Evolutionary conservation across 2,329 filamentous ascomycete genomes (phyloP), one percentile per base, ranked within the genome.

Genomic region (Fusarium stilboides): DNA sequence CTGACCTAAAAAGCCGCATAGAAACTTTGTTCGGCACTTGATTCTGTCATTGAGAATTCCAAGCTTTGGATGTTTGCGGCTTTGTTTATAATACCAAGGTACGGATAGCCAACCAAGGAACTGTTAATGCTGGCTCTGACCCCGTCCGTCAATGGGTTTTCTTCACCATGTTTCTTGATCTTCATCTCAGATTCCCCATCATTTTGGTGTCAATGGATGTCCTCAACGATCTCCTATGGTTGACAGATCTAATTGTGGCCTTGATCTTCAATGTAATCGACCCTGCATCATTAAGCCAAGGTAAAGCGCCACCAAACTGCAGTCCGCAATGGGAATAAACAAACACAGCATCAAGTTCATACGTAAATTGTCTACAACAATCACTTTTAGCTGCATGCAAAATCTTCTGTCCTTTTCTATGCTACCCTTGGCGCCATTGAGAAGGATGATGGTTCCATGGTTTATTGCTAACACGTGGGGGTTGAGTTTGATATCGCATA

Each of bases 1-100:
- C 47, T 60, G 28, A 31, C 28, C 28, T 31, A 44, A 44, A 61
- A 65, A 60, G 59, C 61, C 47, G 54, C 62, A 61, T 65, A 49
- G 54, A 65, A 65, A 55, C 62, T 65, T 51, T 60, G 53, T 60
- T 65, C 62, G 62, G 62, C 60, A 65, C 53, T 65, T 65, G 60
- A 31, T 59, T 33, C 60, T 65, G 58, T 59, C 45, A 52, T 57
- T 46, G 28, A 36, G 45, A 60, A 20, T 40, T 19, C 20, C 19
- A 13, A 40, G 39, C 39, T 10, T 20, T 40, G 39, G 20, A 46
- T 20, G 46, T 28, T 36, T 36, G 31, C 37, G 33, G 40, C 36
- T 33, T 37, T 36, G 14, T 36, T 33, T 20, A 40, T 39, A 13
- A 31, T 31, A 13, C 28, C 6, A 13, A 31, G 10, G 26, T 28